Evolutionary conservation across 139 green algal genomes (phyloP).

Genomic region (Desmodesmus armatus): DNA sequence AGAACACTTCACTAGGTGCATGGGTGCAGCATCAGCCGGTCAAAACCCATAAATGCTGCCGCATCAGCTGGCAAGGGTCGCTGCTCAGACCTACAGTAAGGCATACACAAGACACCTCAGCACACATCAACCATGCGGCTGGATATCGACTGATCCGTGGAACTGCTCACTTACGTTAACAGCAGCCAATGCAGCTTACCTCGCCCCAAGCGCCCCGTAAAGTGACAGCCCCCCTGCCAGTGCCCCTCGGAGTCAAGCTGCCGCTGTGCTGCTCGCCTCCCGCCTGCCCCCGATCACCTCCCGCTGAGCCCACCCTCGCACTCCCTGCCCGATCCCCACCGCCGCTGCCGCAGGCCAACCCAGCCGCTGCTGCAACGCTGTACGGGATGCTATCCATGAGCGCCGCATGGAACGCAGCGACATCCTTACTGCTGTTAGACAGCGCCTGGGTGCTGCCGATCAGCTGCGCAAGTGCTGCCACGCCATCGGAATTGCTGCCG

Average conservation of each 20-base stretch:
- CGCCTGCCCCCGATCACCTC: neutral
- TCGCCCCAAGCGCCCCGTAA: slow-evolving; percentile 11
- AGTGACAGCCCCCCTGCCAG: no score
- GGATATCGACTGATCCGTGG: neutral
- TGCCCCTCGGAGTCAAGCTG: no score
- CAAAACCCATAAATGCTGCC: no score
- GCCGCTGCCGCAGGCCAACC: neutral
- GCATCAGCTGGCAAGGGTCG: no score
- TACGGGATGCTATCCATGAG: neutral
- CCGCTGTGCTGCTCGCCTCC: neutral
- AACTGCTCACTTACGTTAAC: no score
- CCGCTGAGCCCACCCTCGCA: neutral
- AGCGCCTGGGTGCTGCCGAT: slow-evolving; percentile 27
- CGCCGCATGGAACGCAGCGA: slow-evolving; percentile 11
- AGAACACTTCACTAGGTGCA: no score
- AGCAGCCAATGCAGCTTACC: no score
- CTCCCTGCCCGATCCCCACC: neutral
- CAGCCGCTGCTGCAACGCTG: neutral
- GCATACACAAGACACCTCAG: no score
- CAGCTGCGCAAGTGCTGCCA: slow-evolving; percentile 30
- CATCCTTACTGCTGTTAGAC: slow-evolving; percentile 7
- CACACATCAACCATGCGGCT: no score
- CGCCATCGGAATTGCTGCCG: neutral
- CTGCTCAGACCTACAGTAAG: no score
- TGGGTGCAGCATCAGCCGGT: no score